Conservation (phyloP, 192 early-diverging fungal genomes). For the Spizellomyces sp. region DNA sequence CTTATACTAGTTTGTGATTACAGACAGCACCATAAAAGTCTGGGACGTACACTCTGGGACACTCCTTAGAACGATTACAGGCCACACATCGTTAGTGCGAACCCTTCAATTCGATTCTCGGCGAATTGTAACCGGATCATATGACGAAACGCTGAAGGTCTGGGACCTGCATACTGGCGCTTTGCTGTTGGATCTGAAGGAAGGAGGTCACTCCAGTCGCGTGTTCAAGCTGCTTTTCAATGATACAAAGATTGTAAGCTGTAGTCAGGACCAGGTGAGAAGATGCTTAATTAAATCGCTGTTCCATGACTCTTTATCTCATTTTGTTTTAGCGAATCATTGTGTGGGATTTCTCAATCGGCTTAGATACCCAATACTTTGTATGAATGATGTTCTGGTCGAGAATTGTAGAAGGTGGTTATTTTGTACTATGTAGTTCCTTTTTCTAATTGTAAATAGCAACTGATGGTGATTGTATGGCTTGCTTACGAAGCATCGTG, state of each 20-base stretch:
- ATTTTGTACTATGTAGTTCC: too few species aligned
- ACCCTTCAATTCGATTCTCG: conserved; percentile 69
- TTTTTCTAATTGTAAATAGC: too few species aligned
- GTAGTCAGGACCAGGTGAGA: conserved; percentile 48
- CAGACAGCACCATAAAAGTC: conserved; percentile 74
- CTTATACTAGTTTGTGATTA: not conserved
- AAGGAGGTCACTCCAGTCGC: conserved; percentile 40
- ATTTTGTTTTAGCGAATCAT: conserved; percentile 55
- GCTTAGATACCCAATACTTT: conserved; percentile 55
- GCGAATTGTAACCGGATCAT: conserved; percentile 82
- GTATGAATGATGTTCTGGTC: not conserved
- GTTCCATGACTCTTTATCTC: not conserved
- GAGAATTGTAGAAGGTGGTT: too few species aligned
- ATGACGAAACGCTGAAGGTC: conserved; percentile 85
- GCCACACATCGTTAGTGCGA: conserved; percentile 73
- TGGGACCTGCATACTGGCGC: conserved; percentile 77
- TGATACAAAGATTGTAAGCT: conserved; percentile 79
- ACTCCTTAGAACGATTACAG: conserved; percentile 48
- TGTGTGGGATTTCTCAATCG: conserved; percentile 71
- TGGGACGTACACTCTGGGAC: conserved; percentile 69
- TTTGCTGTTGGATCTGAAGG: conserved; percentile 29
- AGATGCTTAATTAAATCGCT: not conserved
- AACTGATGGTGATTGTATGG: too few species aligned
- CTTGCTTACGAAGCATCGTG: too few species aligned
- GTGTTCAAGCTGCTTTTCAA: conserved; percentile 86